Conservation (phyloP, 2,329 filamentous ascomycete genomes). For the Fusarium fujikuroi region DNA sequence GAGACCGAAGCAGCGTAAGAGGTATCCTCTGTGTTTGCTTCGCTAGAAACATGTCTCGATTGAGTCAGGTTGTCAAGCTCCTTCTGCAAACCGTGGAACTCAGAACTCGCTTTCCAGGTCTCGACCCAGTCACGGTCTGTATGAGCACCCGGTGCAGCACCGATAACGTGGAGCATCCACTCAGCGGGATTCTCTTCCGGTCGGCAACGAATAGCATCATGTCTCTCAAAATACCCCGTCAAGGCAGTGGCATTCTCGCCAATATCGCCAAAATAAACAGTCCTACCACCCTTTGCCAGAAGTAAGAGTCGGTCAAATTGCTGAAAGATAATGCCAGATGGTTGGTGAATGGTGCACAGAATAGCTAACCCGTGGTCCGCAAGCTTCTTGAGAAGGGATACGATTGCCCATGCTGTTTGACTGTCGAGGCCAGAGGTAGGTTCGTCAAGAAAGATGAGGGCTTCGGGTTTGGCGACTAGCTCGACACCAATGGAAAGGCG, state of each 20-base stretch:
- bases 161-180: conserved; percentile 50
- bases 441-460: conserved; percentile 68
- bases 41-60: no score
- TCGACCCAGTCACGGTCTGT: conserved; percentile 72
- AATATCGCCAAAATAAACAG: conserved; percentile 60
- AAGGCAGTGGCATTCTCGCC: conserved; percentile 74
- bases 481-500: conserved; percentile 67
- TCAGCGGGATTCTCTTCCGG: conserved; percentile 77
- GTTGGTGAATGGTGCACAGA: conserved; percentile 40
- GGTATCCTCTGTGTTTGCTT: background rate
- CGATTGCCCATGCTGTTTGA: conserved; percentile 68
- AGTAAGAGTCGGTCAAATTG: conserved; percentile 67
- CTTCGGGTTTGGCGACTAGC: conserved; percentile 61
- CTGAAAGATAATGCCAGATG: conserved; percentile 38
- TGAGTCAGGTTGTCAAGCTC: conserved; percentile 62
- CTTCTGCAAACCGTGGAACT: conserved; percentile 63
- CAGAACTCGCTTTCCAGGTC: conserved; percentile 66
- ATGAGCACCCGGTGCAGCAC: conserved; percentile 57
- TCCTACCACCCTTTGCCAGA: conserved; percentile 23
- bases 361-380: conserved; percentile 60
- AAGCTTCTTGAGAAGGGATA: conserved; percentile 67
- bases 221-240: conserved; percentile 78
- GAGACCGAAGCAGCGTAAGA: conserved; percentile 64
- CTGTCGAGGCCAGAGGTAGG: conserved; percentile 68
- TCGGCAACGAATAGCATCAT: conserved; percentile 72